Evolutionary conservation across 805 yeast species (phyloP).

Genomic region (Peterozyma xylosa): DNA sequence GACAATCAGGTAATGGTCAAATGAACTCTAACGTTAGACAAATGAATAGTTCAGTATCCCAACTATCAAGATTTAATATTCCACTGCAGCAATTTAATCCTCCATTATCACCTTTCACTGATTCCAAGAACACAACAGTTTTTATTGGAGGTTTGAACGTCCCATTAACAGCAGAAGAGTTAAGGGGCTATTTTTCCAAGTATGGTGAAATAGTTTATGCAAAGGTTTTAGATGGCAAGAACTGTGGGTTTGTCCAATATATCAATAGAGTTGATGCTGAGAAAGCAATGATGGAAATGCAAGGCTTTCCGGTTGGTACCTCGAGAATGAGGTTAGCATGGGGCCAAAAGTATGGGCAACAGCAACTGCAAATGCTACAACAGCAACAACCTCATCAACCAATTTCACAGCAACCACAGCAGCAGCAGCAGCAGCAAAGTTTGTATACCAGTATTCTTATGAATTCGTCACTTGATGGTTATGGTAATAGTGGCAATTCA

Average conservation of each 20-base stretch:
- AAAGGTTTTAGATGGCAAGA: conserved; percentile 69
- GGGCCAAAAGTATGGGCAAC: conserved; percentile 48
- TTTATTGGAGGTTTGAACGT: conserved; percentile 70
- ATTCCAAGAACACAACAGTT: conserved; percentile 68
- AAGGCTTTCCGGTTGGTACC: conserved; percentile 83
- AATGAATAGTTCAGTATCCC: neutral
- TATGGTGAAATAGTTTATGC: conserved; percentile 75
- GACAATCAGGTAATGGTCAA: conserved; percentile 7
- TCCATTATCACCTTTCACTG: conserved; percentile 58
- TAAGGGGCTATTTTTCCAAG: conserved; percentile 50
- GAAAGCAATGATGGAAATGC: conserved; percentile 78
- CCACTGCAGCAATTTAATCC: conserved; percentile 31
- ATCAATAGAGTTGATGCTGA: conserved; percentile 77
- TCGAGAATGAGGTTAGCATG: conserved; percentile 78
- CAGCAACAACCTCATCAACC: conserved; percentile 10
- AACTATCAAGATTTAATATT: conserved; percentile 10
- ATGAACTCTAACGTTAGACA: conserved; percentile 10
- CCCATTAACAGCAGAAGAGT: conserved; percentile 51
- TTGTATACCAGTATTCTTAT: too few relatives aligned
- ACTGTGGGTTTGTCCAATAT: conserved; percentile 83
- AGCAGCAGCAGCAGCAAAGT: conserved; percentile 6
- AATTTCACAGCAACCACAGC: conserved; percentile 5
- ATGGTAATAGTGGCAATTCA: too few relatives aligned
- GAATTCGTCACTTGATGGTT: too few relatives aligned
- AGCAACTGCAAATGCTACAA: conserved; percentile 17